These are phyloP conservation scores for Colletotrichum acutatum DNA, from an alignment of 2,329 filamentous ascomycete species.

Conservation along the genomic window DNA sequence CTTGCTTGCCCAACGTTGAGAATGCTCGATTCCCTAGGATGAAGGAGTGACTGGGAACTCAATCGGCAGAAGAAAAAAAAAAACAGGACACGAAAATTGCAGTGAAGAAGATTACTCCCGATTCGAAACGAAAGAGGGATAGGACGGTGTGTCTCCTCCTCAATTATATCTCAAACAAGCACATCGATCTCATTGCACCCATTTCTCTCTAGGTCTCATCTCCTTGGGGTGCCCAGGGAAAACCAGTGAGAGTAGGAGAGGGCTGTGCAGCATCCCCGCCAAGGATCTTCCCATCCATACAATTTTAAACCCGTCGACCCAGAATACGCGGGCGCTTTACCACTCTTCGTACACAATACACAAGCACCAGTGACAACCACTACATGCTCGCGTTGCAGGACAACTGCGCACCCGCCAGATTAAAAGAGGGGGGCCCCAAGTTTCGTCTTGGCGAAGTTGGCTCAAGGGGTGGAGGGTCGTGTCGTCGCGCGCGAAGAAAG, in stretches of 20 bases:
- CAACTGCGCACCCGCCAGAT: background rate
- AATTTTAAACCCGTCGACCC: background rate
- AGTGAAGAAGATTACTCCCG: background rate
- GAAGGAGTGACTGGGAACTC: background rate
- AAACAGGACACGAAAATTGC: background rate
- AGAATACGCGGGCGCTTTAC: background rate
- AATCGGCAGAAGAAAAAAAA: background rate
- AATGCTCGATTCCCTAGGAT: background rate
- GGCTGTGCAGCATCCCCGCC: slow-evolving; percentile 15
- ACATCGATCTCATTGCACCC: background rate
- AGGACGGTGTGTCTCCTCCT: background rate
- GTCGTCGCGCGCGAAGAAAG: background rate
- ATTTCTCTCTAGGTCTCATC: background rate
- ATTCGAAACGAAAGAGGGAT: background rate
- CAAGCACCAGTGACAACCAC: background rate
- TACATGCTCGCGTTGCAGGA: background rate
- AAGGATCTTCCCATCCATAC: slow-evolving; percentile 16
- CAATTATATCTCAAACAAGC: slow-evolving; percentile 12
- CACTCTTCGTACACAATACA: background rate
- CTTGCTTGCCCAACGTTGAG: background rate
- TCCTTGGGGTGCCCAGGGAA: background rate
- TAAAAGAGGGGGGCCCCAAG: background rate
- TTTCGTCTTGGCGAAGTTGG: slow-evolving; percentile 13
- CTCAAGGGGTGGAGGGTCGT: background rate
- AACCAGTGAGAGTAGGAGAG: background rate